phyloP scores from a whole-genome alignment of 2,329 filamentous ascomycete species.

The Emergomyces pasteurianus region DNA sequence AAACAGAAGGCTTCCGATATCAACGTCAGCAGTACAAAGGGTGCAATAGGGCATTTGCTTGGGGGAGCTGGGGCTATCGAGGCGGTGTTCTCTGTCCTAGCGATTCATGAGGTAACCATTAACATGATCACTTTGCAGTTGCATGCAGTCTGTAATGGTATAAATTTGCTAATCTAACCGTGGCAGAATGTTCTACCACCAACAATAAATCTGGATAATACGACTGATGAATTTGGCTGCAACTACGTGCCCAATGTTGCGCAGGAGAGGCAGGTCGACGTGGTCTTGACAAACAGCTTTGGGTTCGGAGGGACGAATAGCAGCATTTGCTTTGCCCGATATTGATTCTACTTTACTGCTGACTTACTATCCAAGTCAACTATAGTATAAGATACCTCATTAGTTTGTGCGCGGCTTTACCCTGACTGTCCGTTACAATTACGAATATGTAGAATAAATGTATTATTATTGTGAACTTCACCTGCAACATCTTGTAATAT shows the following conservation, averaged over 20 bases:
- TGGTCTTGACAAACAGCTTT: conserved; percentile 88
- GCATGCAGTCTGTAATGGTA: not conserved
- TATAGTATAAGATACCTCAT: too few species aligned
- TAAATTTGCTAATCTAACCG: not conserved
- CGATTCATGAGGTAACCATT: conserved; percentile 61
- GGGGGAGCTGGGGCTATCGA: conserved; percentile 88
- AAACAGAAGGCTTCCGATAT: conserved; percentile 50
- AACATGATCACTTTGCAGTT: not conserved
- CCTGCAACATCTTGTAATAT: too few species aligned
- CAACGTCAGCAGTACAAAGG: conserved; percentile 87
- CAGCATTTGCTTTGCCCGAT: conserved; percentile 57
- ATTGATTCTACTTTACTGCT: conserved; percentile 3
- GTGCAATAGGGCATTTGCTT: conserved; percentile 79
- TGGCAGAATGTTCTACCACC: conserved; percentile 65
- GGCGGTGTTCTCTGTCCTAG: conserved; percentile 70
- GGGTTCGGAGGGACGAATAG: conserved; percentile 97
- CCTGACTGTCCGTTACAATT: too few species aligned
- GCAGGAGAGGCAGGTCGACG: conserved; percentile 57
- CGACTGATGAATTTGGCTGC: conserved; percentile 57
- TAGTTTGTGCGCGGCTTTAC: too few species aligned
- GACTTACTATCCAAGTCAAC: too few species aligned
- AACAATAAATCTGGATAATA: conserved; percentile 66
- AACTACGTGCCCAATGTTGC: conserved; percentile 69
- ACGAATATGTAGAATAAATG: too few species aligned
- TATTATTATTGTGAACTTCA: too few species aligned